Evolutionary conservation across 345 rosid genomes (phyloP).

Genomic region (Salix purpurea): DNA sequence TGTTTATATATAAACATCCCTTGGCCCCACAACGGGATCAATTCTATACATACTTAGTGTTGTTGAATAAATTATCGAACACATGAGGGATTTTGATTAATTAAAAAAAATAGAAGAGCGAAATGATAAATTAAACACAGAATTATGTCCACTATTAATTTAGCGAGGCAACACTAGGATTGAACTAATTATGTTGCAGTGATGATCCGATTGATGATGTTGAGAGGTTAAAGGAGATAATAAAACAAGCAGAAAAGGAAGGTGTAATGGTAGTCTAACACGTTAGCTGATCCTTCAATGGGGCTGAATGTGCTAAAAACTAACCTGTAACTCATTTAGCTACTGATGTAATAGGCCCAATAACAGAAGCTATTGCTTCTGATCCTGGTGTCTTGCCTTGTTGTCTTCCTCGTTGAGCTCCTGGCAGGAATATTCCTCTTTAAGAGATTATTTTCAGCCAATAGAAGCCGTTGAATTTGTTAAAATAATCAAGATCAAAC

Average conservation of each 20-base stretch:
- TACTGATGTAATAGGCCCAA: slow-evolving; percentile 74
- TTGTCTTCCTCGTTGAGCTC: slow-evolving; percentile 76
- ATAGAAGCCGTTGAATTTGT: slow-evolving; percentile 57
- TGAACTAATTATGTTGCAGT: background rate
- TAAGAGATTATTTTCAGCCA: slow-evolving; percentile 56
- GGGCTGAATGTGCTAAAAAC: slow-evolving; percentile 62
- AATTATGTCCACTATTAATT: no score
- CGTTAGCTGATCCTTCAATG: slow-evolving; percentile 74
- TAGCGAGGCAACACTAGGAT: background rate
- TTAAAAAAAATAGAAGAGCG: no score
- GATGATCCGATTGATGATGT: slow-evolving; percentile 57
- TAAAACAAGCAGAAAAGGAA: slow-evolving; percentile 84
- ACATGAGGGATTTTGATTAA: no score
- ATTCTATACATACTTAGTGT: no score
- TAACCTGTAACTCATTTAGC: slow-evolving; percentile 70
- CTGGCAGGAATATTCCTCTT: slow-evolving; percentile 45
- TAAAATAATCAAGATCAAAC: no score
- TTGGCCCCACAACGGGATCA: no score
- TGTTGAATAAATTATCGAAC: no score
- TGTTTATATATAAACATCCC: no score
- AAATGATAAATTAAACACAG: no score
- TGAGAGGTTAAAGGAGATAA: slow-evolving; percentile 61
- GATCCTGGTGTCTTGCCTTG: slow-evolving; percentile 81
- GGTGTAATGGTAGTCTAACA: slow-evolving; percentile 67
- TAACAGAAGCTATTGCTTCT: slow-evolving; percentile 71